These are phyloP conservation scores for Copromyces sp. DNA, from an alignment of 495 filamentous ascomycete species.

Conservation along the genomic window DNA sequence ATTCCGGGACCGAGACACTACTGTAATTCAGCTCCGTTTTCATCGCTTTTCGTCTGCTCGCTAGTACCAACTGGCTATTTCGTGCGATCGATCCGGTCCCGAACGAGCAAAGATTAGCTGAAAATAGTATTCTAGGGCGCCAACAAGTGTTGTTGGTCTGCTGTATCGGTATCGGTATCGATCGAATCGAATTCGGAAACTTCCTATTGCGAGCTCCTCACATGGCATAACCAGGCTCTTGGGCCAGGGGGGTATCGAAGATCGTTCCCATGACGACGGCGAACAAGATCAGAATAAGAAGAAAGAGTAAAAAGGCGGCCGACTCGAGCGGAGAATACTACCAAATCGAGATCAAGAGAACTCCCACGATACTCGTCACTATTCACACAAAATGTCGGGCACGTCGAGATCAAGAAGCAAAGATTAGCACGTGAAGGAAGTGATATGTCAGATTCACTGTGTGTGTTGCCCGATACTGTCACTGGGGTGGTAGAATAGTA, in stretches of 20 bases:
- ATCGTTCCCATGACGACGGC: conserved; percentile 1
- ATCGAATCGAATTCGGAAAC: background rate
- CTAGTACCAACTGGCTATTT: background rate
- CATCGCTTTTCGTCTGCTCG: background rate
- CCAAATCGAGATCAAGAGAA: background rate
- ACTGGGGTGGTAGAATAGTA: background rate
- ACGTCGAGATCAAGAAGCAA: background rate
- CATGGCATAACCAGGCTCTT: background rate
- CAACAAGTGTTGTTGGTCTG: background rate
- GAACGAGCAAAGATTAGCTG: background rate
- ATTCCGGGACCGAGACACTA: background rate
- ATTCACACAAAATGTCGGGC: background rate
- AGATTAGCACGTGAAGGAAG: background rate
- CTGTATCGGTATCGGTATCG: background rate
- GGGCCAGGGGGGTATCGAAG: background rate
- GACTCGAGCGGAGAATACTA: background rate
- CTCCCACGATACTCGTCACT: background rate
- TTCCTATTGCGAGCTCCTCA: background rate
- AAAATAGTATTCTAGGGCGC: background rate
- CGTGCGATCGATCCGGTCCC: background rate
- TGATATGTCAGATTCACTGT: background rate
- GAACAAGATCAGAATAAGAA: background rate
- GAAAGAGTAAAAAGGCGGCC: background rate
- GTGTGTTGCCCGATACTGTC: background rate
- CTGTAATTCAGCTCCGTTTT: background rate